Base-by-base conservation (phyloP, 148 eudicot species). In the Camellia sinensis region DNA sequence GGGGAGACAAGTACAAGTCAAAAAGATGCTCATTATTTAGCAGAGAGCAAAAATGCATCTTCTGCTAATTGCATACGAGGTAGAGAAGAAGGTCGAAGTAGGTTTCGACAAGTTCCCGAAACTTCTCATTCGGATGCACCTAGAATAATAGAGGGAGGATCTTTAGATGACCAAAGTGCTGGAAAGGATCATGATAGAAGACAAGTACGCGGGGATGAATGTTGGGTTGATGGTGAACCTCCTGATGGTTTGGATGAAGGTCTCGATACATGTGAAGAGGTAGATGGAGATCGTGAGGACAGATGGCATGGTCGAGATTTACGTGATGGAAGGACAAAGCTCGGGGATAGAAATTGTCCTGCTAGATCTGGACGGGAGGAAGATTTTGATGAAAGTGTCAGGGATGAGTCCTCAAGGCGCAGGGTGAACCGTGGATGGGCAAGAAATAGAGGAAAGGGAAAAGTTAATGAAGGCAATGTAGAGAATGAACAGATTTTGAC, bases 71-170 rank as follows among this genome's bases (percentile, higher is more conserved):
- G 81, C 50, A 15, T 78, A 19, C 86, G 90, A 87, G 84, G 85
- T 71, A 91, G 89, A 88, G 99, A 93, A 44, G 99, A 96, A 76
- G 79, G 83, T 80, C 89, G 99, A 76, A 79, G 82, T 71, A 86
- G 95, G 80, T 78, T 86, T 37, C 88, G 91, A 21, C 92, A 82
- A 77, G 77, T 84, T 78, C 29, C 84, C 45, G 99, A 91, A 72
- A 82, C 80, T 67, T 86, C 89, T 85, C 86, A 86, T 76, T 78
- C 84, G 71, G 95, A 91, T 83, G 85, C 83, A 80, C 87, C 89
- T 70, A 87, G 87, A 85, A 80, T 88, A 8, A 22, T 78, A 48
- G 92, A 95, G 70, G 90, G 85, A 73, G 91, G 88, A 66, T 67
- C 85, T 72, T 82, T 83, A 75, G 87, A 84, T 70, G 86, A 88